Percentiles rank a stretch among this genome's conserved stretches.
Conservation (phyloP, 2,329 filamentous ascomycete species). For the Exophiala spinifera region DNA sequence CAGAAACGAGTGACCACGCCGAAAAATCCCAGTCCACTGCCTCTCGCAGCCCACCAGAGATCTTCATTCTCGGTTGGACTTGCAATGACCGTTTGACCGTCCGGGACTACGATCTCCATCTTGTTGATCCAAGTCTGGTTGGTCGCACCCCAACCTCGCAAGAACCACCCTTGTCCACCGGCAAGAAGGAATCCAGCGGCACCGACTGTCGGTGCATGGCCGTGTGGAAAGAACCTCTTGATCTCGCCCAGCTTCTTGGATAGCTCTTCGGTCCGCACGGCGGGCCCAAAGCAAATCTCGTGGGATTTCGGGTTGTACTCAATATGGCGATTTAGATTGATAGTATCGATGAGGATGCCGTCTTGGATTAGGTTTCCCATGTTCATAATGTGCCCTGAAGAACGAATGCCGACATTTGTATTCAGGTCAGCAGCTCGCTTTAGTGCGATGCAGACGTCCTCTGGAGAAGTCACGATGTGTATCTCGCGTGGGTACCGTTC, state of each 20-base stretch:
- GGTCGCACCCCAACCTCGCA: constrained; percentile 32
- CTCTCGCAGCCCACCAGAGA: constrained; percentile 53
- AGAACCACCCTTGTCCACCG: constrained; percentile 33
- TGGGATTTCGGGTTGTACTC: constrained; percentile 4
- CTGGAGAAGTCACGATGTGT: constrained; percentile 1
- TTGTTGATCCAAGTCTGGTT: constrained; percentile 27
- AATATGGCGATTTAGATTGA: constrained; percentile 6
- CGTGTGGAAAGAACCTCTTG: constrained; percentile 27
- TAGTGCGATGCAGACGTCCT: constrained; percentile 1
- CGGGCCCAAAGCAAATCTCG: constrained; percentile 6
- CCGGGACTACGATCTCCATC: constrained; percentile 33
- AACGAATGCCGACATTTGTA: constrained; percentile 1
- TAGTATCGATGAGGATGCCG: constrained; percentile 5
- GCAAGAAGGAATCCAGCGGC: constrained; percentile 31
- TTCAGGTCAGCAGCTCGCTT: constrained; percentile 1
- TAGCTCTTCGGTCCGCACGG: constrained; percentile 1
- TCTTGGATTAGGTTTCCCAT: constrained; percentile 1
- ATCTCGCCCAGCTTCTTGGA: constrained; percentile 6
- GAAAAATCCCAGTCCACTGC: constrained; percentile 54
- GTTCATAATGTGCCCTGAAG: constrained; percentile 7
- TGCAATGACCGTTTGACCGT: constrained; percentile 42
- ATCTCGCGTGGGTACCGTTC: constrained; percentile 1
- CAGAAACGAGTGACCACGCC: constrained; percentile 46
- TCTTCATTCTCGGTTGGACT: constrained; percentile 45
- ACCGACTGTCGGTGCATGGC: constrained; percentile 31